phyloP scores from a whole-genome alignment of 129 eudicot genomes.

The Erigeron canadensis region DNA sequence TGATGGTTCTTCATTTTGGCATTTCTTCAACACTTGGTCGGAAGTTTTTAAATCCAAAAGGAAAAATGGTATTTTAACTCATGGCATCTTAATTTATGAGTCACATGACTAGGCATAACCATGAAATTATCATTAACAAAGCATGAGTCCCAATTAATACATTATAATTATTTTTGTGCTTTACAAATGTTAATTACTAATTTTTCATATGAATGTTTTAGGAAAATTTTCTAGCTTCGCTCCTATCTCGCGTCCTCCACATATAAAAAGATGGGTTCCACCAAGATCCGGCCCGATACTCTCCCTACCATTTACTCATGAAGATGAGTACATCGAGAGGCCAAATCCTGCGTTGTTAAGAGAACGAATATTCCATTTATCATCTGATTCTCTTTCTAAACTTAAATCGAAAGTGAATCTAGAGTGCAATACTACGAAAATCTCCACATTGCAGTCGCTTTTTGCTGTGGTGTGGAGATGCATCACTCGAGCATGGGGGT shows the following conservation, averaged over 20 bases:
- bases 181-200: too few species aligned
- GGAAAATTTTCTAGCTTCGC: neutral
- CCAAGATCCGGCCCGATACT: conserved; percentile 42
- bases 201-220: neutral
- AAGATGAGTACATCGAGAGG: conserved; percentile 45
- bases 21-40: conserved; percentile 51
- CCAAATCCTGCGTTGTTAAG: conserved; percentile 32
- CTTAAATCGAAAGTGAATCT: conserved; percentile 52
- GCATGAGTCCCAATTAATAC: too few species aligned
- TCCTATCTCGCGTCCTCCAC: conserved; percentile 42
- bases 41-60: conserved; percentile 32
- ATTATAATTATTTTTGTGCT: too few species aligned
- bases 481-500: conserved; percentile 39
- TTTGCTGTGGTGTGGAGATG: conserved; percentile 54
- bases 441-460: conserved; percentile 51
- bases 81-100: neutral
- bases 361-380: conserved; percentile 56
- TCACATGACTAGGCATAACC: neutral
- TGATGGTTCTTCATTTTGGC: conserved; percentile 73
- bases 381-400: conserved; percentile 36
- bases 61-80: neutral
- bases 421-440: conserved; percentile 24
- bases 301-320: conserved; percentile 48
- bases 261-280: conserved; percentile 52
- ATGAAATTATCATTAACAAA: too few species aligned